Percentiles rank a stretch among this genome's conserved stretches.
Evolutionary conservation across 768 basidiomycete species (phyloP).

Genomic region (Pluteus cervinus): DNA sequence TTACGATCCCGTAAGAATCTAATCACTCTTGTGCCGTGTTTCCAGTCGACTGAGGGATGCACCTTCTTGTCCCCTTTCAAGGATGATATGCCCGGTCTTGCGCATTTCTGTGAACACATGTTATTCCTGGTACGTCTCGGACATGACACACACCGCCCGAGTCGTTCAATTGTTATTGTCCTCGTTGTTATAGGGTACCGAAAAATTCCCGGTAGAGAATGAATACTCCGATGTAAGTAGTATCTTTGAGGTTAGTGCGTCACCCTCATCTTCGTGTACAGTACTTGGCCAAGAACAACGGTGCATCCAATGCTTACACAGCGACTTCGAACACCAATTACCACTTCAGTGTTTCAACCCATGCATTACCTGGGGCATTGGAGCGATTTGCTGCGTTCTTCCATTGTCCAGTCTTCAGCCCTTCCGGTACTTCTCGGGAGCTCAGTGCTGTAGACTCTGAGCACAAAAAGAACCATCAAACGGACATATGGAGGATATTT

Average conservation of each 20-base stretch:
- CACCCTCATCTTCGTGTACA: slow-evolving; percentile 19
- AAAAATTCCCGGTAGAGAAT: slow-evolving; percentile 85
- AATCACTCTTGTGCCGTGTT: not conserved
- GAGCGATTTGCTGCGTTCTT: slow-evolving; percentile 85
- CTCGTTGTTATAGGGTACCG: slow-evolving; percentile 52
- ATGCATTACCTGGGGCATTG: slow-evolving; percentile 62
- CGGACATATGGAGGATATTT: slow-evolving; percentile 90
- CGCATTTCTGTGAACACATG: slow-evolving; percentile 95
- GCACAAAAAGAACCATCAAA: slow-evolving; percentile 92
- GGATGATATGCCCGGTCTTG: slow-evolving; percentile 88
- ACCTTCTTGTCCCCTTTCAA: slow-evolving; percentile 18
- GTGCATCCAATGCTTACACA: slow-evolving; percentile 88
- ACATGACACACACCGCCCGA: slow-evolving; percentile 1
- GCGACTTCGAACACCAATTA: slow-evolving; percentile 90
- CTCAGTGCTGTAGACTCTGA: slow-evolving; percentile 96
- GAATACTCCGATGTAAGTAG: slow-evolving; percentile 78
- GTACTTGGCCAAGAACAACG: slow-evolving; percentile 80
- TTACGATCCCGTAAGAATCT: slow-evolving; percentile 72
- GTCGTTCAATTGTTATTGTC: slow-evolving; percentile 3
- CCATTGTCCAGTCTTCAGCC: slow-evolving; percentile 83
- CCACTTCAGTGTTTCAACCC: slow-evolving; percentile 64
- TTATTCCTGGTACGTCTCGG: slow-evolving; percentile 77
- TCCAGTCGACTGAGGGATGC: slow-evolving; percentile 1
- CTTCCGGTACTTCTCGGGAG: slow-evolving; percentile 83
- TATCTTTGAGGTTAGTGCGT: not conserved